phyloP scores from a whole-genome alignment of 2,329 filamentous ascomycete species.

The Xylaria sp. region DNA sequence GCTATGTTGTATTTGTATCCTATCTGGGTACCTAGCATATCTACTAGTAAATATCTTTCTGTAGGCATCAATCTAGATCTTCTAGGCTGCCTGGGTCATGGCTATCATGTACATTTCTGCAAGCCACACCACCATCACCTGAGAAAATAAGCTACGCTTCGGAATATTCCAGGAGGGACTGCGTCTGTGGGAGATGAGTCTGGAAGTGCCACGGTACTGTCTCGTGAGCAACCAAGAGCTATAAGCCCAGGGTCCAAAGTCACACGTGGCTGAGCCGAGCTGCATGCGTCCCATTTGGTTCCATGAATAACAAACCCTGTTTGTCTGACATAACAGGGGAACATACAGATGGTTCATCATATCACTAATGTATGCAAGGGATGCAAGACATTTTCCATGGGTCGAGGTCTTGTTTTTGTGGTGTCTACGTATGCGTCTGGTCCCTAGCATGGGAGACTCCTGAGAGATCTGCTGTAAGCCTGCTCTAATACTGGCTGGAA shows the following conservation, averaged over 20 bases:
- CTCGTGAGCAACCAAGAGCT: slow-evolving; percentile 11
- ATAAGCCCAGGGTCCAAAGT: slow-evolving; percentile 3
- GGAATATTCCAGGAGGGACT: not conserved
- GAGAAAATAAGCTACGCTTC: not conserved
- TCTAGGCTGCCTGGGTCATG: not conserved
- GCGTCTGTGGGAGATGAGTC: not conserved
- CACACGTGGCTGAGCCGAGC: slow-evolving; percentile 22
- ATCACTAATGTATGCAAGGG: slow-evolving; percentile 20
- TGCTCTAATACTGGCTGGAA: slow-evolving; percentile 28
- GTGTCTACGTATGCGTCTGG: slow-evolving; percentile 30
- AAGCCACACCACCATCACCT: not conserved
- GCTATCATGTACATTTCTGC: not conserved
- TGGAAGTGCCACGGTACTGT: slow-evolving; percentile 1
- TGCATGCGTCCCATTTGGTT: slow-evolving; percentile 18
- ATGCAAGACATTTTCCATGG: slow-evolving; percentile 20
- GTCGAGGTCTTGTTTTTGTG: slow-evolving; percentile 27
- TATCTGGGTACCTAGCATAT: not conserved
- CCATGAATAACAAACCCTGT: not conserved
- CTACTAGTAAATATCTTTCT: not conserved
- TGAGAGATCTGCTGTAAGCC: slow-evolving; percentile 18
- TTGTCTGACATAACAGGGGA: slow-evolving; percentile 13
- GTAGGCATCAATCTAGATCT: not conserved
- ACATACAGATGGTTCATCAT: slow-evolving; percentile 11
- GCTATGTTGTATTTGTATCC: not conserved
- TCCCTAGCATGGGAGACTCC: slow-evolving; percentile 18